Percentiles rank a stretch among this genome's conserved stretches.
These are phyloP conservation scores for Podospora pseudoanserina DNA, from an alignment of 495 filamentous ascomycete genomes.

Conservation along the genomic window DNA sequence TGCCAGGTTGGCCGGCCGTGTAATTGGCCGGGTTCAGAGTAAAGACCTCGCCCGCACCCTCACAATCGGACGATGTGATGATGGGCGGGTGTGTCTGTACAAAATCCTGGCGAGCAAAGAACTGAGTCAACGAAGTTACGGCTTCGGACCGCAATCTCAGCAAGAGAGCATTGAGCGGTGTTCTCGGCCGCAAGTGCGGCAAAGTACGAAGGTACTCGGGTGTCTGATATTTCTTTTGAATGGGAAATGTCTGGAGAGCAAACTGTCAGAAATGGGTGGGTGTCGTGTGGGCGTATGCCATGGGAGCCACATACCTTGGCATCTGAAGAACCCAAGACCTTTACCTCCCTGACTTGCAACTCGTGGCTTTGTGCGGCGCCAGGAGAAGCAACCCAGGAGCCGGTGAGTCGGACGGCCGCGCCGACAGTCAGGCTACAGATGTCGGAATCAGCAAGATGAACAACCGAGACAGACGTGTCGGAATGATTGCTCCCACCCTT, in stretches of 20 bases:
- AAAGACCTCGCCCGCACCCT: constrained; percentile 96
- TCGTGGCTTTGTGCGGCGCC: constrained; percentile 74
- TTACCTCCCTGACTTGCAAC: constrained; percentile 64
- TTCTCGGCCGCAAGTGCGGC: constrained; percentile 83
- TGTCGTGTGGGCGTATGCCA: neutral
- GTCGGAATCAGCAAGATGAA: constrained; percentile 23
- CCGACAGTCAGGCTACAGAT: constrained; percentile 70
- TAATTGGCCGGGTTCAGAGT: constrained; percentile 51
- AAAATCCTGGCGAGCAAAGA: constrained; percentile 67
- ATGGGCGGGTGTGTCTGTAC: constrained; percentile 88
- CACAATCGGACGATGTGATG: constrained; percentile 95
- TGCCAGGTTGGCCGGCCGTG: constrained; percentile 16
- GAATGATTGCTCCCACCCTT: constrained; percentile 58
- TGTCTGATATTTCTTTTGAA: constrained; percentile 92
- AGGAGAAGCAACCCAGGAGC: constrained; percentile 72
- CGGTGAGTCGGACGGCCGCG: constrained; percentile 72
- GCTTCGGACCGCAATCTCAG: constrained; percentile 79
- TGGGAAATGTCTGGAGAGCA: constrained; percentile 67
- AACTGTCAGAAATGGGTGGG: constrained; percentile 17
- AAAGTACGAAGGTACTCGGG: constrained; percentile 83
- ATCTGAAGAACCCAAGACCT: constrained; percentile 71
- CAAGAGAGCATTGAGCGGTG: constrained; percentile 74
- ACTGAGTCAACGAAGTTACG: constrained; percentile 66
- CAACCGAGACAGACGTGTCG: constrained; percentile 26
- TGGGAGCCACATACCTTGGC: constrained; percentile 57